Percentiles rank a stretch among this genome's conserved stretches.
Evolutionary conservation across 2,329 filamentous ascomycete species (phyloP).

Genomic region (Sporothrix euskadiensis): DNA sequence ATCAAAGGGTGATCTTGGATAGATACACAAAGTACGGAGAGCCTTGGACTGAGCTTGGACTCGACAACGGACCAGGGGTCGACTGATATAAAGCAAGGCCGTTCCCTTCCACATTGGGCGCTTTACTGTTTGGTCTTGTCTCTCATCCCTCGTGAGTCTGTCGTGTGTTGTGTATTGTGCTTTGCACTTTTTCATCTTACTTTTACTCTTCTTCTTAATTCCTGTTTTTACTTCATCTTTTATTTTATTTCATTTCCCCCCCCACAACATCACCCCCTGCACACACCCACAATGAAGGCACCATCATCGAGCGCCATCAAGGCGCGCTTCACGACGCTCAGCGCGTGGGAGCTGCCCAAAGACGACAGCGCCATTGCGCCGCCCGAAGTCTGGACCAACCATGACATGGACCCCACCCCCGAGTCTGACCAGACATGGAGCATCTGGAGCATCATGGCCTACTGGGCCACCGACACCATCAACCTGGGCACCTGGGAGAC

Average conservation of each 20-base stretch:
- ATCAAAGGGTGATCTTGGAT: not conserved
- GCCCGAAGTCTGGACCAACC: constrained; percentile 38
- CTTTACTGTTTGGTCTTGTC: not conserved
- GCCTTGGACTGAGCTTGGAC: too few species aligned
- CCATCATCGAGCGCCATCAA: constrained; percentile 18
- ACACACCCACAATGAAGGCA: constrained; percentile 29
- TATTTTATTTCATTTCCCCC: not conserved
- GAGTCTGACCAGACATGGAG: constrained; percentile 42
- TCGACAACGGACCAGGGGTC: not conserved
- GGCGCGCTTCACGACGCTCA: constrained; percentile 31
- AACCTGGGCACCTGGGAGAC: constrained; percentile 37
- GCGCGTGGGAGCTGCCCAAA: constrained; percentile 39
- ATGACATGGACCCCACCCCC: constrained; percentile 43
- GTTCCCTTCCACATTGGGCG: not conserved
- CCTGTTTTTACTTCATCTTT: not conserved
- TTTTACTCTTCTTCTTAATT: not conserved
- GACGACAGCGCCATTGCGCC: constrained; percentile 39
- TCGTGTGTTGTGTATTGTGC: not conserved
- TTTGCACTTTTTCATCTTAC: not conserved
- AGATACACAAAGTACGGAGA: not conserved
- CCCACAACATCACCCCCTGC: not conserved
- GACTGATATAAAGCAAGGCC: constrained; percentile 9
- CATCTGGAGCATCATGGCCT: constrained; percentile 36
- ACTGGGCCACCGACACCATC: constrained; percentile 37
- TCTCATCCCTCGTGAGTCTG: not conserved